Evolutionary conservation across 2,329 filamentous ascomycete genomes (phyloP).

Genomic region (Aspergillus carbonarius): DNA sequence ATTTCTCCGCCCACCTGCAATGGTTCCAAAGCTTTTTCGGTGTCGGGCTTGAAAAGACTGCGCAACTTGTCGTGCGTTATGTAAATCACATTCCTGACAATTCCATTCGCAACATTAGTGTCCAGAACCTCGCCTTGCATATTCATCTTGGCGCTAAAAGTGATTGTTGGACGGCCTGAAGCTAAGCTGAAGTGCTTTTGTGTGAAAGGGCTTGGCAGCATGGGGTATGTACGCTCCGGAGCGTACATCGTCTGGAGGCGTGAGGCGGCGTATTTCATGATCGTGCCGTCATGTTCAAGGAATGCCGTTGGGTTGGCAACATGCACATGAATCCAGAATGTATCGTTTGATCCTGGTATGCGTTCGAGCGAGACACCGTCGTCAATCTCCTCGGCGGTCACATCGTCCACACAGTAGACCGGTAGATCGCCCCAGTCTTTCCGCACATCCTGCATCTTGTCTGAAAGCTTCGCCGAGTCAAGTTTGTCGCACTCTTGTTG

Average conservation of each 20-base stretch:
- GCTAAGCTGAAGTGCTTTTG: constrained; percentile 56
- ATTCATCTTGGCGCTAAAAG: constrained; percentile 60
- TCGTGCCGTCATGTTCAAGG: constrained; percentile 50
- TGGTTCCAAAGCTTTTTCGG: constrained; percentile 15
- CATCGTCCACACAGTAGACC: constrained; percentile 61
- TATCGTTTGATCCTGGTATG: constrained; percentile 42
- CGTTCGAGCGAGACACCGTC: constrained; percentile 61
- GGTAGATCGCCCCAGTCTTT: constrained; percentile 58
- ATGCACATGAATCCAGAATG: constrained; percentile 62
- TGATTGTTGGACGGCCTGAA: constrained; percentile 56
- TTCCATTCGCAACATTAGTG: constrained; percentile 54
- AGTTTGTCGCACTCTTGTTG: constrained; percentile 28
- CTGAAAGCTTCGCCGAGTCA: constrained; percentile 38
- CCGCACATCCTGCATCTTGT: constrained; percentile 57
- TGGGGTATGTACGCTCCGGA: constrained; percentile 56
- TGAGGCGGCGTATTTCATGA: constrained; percentile 56
- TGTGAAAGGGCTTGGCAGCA: constrained; percentile 54
- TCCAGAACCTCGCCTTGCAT: constrained; percentile 54
- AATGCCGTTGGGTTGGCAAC: constrained; percentile 66
- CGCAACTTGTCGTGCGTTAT: constrained; percentile 49
- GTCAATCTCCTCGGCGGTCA: constrained; percentile 58
- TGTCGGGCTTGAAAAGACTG: constrained; percentile 36
- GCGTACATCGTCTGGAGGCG: constrained; percentile 55
- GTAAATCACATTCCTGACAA: constrained; percentile 54
- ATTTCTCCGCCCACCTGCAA: constrained; percentile 35